Percentiles rank a stretch among this genome's conserved stretches.
phyloP scores from a whole-genome alignment of 768 basidiomycete genomes.

The Russula emetica region DNA sequence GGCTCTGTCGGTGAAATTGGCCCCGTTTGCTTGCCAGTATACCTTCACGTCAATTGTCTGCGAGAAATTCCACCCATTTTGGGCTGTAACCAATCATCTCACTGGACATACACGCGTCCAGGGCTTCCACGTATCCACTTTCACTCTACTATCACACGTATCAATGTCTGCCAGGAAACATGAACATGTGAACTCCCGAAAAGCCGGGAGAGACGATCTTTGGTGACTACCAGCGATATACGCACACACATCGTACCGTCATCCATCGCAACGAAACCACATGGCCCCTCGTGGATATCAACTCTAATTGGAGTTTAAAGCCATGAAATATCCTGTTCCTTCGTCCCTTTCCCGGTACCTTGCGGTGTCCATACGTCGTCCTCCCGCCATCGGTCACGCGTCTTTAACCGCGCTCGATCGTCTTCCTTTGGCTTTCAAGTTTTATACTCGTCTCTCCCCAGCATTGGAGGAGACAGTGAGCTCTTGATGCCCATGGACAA shows the following conservation, averaged over 20 bases:
- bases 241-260: not conserved
- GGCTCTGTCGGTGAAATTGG: not conserved
- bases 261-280: not conserved
- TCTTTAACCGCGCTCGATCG: not conserved
- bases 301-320: not conserved
- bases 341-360: not conserved
- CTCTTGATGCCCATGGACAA: conserved; percentile 10
- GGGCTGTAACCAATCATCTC: not conserved
- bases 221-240: too few species aligned
- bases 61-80: not conserved
- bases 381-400: not conserved
- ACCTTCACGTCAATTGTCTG: not conserved
- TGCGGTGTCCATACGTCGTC: not conserved
- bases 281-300: not conserved
- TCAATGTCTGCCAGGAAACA: too few species aligned
- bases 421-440: not conserved
- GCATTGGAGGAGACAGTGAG: not conserved
- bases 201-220: too few species aligned
- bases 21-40: not conserved
- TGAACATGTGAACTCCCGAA: too few species aligned
- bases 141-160: too few species aligned
- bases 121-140: not conserved
- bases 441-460: not conserved
- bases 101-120: not conserved
- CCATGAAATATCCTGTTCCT: not conserved